phyloP scores from a whole-genome alignment of 176 grass and related monocot species.

The Pharus latifolius region DNA sequence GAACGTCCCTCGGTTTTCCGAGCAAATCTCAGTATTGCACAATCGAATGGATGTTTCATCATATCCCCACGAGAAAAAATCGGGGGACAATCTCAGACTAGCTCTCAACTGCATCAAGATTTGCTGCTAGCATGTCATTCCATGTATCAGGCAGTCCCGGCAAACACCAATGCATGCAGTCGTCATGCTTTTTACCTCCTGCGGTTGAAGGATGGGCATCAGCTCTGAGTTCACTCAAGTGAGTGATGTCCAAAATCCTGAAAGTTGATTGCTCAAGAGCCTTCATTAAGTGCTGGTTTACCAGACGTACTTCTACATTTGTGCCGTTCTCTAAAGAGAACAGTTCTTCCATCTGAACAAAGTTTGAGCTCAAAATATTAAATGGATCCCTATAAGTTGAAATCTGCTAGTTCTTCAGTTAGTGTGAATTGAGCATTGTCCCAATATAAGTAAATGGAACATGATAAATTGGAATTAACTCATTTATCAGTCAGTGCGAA shows the following conservation, averaged over 20 bases:
- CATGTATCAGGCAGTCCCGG: conserved; percentile 77
- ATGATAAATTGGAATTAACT: background rate
- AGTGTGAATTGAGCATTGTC: background rate
- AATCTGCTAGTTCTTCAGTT: too few species aligned
- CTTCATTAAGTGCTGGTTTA: conserved; percentile 55
- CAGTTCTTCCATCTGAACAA: conserved; percentile 53
- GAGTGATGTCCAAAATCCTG: conserved; percentile 53
- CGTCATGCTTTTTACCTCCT: conserved; percentile 77
- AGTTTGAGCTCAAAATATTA: background rate
- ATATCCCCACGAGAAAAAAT: background rate
- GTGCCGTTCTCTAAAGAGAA: conserved; percentile 68
- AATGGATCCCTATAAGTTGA: too few species aligned
- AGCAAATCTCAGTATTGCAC: background rate
- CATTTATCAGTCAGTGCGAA: background rate
- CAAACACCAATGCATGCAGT: conserved; percentile 99
- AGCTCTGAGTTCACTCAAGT: conserved; percentile 88
- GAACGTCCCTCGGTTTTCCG: background rate
- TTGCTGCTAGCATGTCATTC: conserved; percentile 64
- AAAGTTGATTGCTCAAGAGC: conserved; percentile 48
- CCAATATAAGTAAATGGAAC: background rate
- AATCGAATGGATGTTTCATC: background rate
- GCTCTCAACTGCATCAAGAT: conserved; percentile 13
- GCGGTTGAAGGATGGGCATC: conserved; percentile 87
- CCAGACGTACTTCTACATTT: conserved; percentile 48
- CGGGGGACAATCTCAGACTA: background rate